Conservation (phyloP, 495 filamentous ascomycete genomes). For the Tetracladium setigerum region DNA sequence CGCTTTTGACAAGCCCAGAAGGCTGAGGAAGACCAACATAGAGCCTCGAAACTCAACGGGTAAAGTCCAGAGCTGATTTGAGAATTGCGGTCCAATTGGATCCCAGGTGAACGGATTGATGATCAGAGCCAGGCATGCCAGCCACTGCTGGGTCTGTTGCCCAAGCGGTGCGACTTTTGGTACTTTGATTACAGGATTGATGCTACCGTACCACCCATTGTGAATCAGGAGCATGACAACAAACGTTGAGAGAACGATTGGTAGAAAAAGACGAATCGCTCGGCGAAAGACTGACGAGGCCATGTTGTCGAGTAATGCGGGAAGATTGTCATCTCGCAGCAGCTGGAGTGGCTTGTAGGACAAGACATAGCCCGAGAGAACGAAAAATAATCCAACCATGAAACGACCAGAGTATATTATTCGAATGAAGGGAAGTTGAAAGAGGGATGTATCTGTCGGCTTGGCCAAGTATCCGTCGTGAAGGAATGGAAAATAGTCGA, state of each 20-base stretch:
- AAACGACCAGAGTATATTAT: conserved; percentile 55
- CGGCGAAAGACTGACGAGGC: conserved; percentile 60
- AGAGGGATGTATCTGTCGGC: conserved; percentile 26
- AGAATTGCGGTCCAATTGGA: conserved; percentile 31
- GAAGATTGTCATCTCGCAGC: conserved; percentile 38
- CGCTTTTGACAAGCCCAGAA: conserved; percentile 44
- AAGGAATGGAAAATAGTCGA: conserved; percentile 19
- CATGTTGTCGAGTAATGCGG: conserved; percentile 20
- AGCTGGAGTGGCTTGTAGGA: conserved; percentile 52
- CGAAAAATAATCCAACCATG: conserved; percentile 66
- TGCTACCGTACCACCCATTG: conserved; percentile 33
- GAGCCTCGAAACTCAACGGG: conserved; percentile 59
- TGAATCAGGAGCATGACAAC: conserved; percentile 42
- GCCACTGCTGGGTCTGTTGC: conserved; percentile 43
- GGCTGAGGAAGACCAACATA: conserved; percentile 53
- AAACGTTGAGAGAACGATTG: conserved; percentile 49
- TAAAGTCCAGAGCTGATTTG: conserved; percentile 65
- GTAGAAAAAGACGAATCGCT: conserved; percentile 51
- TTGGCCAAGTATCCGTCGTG: conserved; percentile 35
- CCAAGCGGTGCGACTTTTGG: conserved; percentile 26
- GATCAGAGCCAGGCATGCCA: conserved; percentile 34
- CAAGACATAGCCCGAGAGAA: conserved; percentile 62
- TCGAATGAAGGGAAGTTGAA: conserved; percentile 57
- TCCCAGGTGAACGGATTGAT: conserved; percentile 13
- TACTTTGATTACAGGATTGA: conserved; percentile 3